These are phyloP conservation scores for Penicillium waksmanii DNA, from an alignment of 495 filamentous ascomycete genomes.

Conservation along the genomic window DNA sequence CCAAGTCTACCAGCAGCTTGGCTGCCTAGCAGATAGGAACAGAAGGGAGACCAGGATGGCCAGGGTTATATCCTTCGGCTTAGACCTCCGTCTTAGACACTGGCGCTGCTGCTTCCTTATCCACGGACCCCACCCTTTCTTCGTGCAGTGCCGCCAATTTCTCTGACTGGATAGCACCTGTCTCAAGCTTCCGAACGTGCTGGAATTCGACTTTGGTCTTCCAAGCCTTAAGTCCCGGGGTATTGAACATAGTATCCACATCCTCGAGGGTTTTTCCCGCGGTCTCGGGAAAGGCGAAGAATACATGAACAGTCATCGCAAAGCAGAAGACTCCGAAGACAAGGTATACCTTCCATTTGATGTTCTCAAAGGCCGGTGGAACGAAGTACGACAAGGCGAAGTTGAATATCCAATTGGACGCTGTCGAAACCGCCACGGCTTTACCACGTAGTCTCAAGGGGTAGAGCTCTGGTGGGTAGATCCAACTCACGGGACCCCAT, in stretches of 20 bases:
- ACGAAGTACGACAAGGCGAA: slow-evolving; percentile 81
- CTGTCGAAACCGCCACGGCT: slow-evolving; percentile 71
- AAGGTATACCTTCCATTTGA: slow-evolving; percentile 74
- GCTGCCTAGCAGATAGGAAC: not conserved
- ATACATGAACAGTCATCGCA: slow-evolving; percentile 72
- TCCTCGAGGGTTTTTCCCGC: slow-evolving; percentile 82
- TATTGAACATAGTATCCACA: slow-evolving; percentile 71
- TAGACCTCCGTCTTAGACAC: not conserved
- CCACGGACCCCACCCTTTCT: slow-evolving; percentile 11
- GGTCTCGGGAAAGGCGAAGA: slow-evolving; percentile 83
- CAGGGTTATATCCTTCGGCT: not conserved
- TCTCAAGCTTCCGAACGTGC: slow-evolving; percentile 35
- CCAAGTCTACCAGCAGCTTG: too few species aligned
- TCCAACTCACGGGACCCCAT: slow-evolving; percentile 70
- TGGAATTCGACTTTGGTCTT: slow-evolving; percentile 57
- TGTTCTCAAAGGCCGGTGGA: slow-evolving; percentile 72
- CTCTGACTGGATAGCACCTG: slow-evolving; percentile 31
- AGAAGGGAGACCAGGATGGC: not conserved
- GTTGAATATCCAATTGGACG: slow-evolving; percentile 80
- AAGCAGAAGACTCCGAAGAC: slow-evolving; percentile 78
- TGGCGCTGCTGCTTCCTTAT: slow-evolving; percentile 12
- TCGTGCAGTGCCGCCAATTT: slow-evolving; percentile 27
- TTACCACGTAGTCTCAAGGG: slow-evolving; percentile 67
- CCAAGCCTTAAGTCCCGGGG: slow-evolving; percentile 65
- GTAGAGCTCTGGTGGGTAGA: slow-evolving; percentile 71